These are phyloP conservation scores for Tubosaeta brunneosetosa DNA, from an alignment of 768 basidiomycete species.

Conservation along the genomic window DNA sequence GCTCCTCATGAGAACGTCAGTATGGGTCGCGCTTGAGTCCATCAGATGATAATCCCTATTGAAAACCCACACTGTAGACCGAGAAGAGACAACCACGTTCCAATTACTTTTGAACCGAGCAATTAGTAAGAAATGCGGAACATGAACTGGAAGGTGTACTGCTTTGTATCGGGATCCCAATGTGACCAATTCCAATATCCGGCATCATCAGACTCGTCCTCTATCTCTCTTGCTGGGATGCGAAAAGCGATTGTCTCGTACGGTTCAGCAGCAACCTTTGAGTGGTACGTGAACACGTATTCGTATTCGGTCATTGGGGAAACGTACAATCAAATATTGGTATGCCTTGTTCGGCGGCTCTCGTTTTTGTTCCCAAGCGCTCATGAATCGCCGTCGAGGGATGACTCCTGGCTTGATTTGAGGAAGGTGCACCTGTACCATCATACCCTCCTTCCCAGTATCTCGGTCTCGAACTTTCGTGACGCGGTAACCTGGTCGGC, in stretches of 20 bases:
- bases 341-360: constrained; percentile 95
- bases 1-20: not conserved
- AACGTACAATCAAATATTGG: constrained; percentile 92
- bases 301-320: constrained; percentile 6
- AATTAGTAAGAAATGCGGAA: constrained; percentile 56
- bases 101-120: constrained; percentile 5
- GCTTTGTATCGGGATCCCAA: constrained; percentile 99
- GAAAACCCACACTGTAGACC: not conserved
- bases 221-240: constrained; percentile 94
- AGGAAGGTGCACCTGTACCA: constrained; percentile 95
- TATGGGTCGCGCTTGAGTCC: not conserved
- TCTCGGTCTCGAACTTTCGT: constrained; percentile 93
- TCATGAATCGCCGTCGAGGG: constrained; percentile 92
- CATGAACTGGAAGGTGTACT: constrained; percentile 98
- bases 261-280: constrained; percentile 95
- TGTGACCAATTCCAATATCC: constrained; percentile 97
- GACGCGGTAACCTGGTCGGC: constrained; percentile 90
- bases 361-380: constrained; percentile 93
- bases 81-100: not conserved
- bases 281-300: constrained; percentile 19
- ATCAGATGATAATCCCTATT: not conserved
- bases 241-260: constrained; percentile 99
- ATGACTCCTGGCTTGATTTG: constrained; percentile 85
- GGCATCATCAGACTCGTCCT: constrained; percentile 88
- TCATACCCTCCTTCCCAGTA: constrained; percentile 91